Evolutionary conservation across 2,329 filamentous ascomycete genomes (phyloP).

Genomic region (Elsinoe ampelina): DNA sequence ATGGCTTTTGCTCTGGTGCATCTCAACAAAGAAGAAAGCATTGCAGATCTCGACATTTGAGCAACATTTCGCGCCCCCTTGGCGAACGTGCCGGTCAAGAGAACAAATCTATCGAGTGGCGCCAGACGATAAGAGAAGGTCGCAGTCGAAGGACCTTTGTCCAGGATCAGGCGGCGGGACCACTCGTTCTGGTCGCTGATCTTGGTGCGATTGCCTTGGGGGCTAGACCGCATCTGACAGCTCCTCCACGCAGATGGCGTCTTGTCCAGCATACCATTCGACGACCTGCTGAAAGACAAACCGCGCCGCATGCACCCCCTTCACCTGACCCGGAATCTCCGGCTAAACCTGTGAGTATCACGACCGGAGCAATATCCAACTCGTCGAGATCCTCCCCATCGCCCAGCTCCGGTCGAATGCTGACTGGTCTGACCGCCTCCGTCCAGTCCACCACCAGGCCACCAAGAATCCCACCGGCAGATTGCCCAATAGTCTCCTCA

Average conservation of each 20-base stretch:
- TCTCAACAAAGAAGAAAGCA: neutral
- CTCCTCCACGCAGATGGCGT: conserved; percentile 7
- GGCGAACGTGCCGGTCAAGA: neutral
- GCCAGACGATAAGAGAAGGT: conserved; percentile 9
- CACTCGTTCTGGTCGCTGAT: conserved; percentile 10
- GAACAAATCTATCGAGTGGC: conserved; percentile 1
- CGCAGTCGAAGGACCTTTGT: neutral
- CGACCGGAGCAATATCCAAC: conserved; percentile 5
- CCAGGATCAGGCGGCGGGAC: conserved; percentile 3
- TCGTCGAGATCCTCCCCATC: neutral
- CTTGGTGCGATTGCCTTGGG: neutral
- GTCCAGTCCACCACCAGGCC: conserved; percentile 1
- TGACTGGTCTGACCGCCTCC: conserved; percentile 7
- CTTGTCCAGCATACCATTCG: neutral
- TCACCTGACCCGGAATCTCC: conserved; percentile 7
- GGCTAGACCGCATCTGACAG: conserved; percentile 3
- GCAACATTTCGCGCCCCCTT: neutral
- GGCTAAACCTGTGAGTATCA: conserved; percentile 8
- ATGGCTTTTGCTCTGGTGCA: neutral
- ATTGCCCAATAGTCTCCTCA: conserved; percentile 8
- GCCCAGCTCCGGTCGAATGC: conserved; percentile 1
- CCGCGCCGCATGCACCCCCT: conserved; percentile 4
- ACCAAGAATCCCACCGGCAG: conserved; percentile 7
- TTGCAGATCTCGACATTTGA: neutral
- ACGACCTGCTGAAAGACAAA: neutral